Conservation (phyloP, 306 rosid species). For the Senna siamea region DNA sequence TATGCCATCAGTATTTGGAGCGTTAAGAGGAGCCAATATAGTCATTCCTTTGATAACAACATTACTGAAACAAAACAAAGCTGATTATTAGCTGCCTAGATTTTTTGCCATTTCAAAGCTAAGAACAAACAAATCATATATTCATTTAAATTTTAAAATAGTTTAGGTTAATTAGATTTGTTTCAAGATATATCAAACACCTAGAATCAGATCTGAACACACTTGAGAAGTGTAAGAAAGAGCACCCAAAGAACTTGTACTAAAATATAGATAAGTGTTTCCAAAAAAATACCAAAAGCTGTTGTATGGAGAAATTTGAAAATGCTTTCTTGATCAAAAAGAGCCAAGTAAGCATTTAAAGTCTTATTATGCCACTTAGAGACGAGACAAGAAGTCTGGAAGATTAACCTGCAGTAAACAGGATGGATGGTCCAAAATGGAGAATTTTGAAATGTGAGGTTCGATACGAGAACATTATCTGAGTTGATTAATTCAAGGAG, state of each 20-base stretch:
- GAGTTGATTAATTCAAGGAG: conserved; percentile 88
- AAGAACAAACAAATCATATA: neutral
- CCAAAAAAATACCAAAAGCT: conserved; percentile 1
- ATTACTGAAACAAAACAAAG: conserved; percentile 64
- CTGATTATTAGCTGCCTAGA: conserved; percentile 17
- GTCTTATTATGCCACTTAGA: neutral
- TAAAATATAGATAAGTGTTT: neutral
- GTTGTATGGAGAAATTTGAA: neutral
- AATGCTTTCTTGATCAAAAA: neutral
- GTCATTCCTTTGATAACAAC: conserved; percentile 94
- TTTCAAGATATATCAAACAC: conserved; percentile 2
- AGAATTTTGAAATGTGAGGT: conserved; percentile 87
- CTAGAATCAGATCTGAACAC: neutral
- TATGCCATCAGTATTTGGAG: conserved; percentile 95
- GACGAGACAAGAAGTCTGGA: conserved; percentile 29
- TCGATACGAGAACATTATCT: conserved; percentile 71
- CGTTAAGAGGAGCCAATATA: conserved; percentile 91
- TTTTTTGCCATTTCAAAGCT: conserved; percentile 29
- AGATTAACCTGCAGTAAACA: conserved; percentile 81
- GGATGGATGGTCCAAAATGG: conserved; percentile 99
- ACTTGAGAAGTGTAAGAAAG: neutral
- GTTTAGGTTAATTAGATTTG: conserved; percentile 12
- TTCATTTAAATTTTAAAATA: neutral
- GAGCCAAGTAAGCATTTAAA: neutral
- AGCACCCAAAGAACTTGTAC: neutral